These are phyloP conservation scores for Tephrocybe sp. DNA, from an alignment of 768 basidiomycete genomes.

Conservation along the genomic window DNA sequence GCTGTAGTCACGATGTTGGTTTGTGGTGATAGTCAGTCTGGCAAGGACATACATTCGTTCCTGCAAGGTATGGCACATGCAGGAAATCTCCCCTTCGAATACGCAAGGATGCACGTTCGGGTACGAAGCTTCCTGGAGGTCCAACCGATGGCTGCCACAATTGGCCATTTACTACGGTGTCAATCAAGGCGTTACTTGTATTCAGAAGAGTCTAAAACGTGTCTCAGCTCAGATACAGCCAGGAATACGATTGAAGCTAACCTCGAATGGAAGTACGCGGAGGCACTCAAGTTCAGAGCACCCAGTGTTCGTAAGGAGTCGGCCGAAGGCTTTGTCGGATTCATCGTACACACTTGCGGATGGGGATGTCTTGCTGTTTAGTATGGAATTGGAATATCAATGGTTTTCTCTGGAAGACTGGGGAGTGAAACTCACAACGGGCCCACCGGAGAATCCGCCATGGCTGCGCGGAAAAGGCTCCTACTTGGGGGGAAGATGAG, in stretches of 20 bases:
- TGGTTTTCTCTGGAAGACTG: background rate
- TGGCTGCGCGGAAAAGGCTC: constrained; percentile 47
- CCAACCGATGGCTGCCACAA: constrained; percentile 59
- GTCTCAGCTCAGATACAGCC: background rate
- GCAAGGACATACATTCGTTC: constrained; percentile 44
- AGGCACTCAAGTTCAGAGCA: constrained; percentile 46
- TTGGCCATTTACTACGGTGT: constrained; percentile 43
- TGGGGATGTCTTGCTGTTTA: constrained; percentile 47
- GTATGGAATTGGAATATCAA: background rate
- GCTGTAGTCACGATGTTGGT: constrained; percentile 22
- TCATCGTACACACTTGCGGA: constrained; percentile 44
- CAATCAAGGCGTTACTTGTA: constrained; percentile 45
- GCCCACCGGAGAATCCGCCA: constrained; percentile 50
- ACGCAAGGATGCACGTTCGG: constrained; percentile 41
- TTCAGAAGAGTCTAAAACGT: constrained; percentile 42
- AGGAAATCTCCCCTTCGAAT: constrained; percentile 47
- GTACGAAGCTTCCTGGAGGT: constrained; percentile 44
- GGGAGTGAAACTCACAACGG: constrained; percentile 40
- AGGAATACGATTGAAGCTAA: constrained; percentile 10
- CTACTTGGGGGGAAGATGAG: constrained; percentile 38
- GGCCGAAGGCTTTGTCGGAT: constrained; percentile 47
- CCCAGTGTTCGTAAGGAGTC: constrained; percentile 42
- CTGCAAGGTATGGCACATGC: constrained; percentile 52
- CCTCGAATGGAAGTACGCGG: constrained; percentile 42
- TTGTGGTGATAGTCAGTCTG: background rate